Evolutionary conservation across 352 stramenopile genomes (phyloP), one percentile per base, ranked within the genome.

Genomic region (Blastocystis sp.): DNA sequence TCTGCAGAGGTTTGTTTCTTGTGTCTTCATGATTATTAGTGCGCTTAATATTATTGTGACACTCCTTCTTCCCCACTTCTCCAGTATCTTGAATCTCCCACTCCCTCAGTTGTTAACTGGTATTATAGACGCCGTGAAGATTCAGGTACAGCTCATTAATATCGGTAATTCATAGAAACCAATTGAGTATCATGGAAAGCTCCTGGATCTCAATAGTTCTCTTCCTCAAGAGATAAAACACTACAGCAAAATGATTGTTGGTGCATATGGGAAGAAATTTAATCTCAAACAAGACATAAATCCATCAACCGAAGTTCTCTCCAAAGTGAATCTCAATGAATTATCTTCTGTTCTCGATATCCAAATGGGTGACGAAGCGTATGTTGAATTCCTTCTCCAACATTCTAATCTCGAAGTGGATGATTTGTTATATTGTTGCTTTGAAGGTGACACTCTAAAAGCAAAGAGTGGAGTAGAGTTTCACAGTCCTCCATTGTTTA

Each of bases 401-500:
- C 66, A 78, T 35, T 78, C 27, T 0, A 51, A 42, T 32, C 37
- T 78, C 7, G 19, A 24, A 27, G 32, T 78, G 21, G 66, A 78
- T 29, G 66, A 78, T 54, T 19, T 78, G 16, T 35, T 78, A 0
- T 78, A 78, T 35, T 78, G 37, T 51, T 78, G 66, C n/a, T 78
- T 78, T 35, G 66, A 78, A 35, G 66, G 66, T 51, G 66, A 58
- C 27, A 51, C 66, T 9, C 66, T 78, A 12, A 78, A 21, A n/a
- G 57, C 66, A 21, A n/a, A 58, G 43, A 78, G 27, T 35, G 66
- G 66, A 52, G 39, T 54, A 11, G 43, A 78, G 66, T 78, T 85
- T 67, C 74, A 75, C 35, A 51, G n/a, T 27, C 75, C 75, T 24
- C 75, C 75, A 19, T 24, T 75, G 19, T 86, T 86, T 32, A 54